Conservation (phyloP, 306 rosid species). For the Quercus aquifolioides region DNA sequence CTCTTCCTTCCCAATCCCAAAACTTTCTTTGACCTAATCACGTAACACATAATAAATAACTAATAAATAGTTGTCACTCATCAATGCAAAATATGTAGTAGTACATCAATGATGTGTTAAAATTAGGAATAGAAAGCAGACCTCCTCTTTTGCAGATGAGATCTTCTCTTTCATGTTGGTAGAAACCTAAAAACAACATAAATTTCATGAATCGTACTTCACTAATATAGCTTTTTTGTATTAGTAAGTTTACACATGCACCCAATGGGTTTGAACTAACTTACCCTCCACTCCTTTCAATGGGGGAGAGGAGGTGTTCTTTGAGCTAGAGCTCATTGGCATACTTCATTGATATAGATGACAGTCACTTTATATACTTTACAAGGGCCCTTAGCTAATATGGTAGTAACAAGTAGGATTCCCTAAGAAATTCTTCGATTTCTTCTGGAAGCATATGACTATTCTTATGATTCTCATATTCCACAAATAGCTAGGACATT, state of each 20-base stretch:
- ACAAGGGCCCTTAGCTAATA: neutral
- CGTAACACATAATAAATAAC: conserved; percentile 15
- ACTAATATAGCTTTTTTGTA: neutral
- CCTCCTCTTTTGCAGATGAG: conserved; percentile 87
- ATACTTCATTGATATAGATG: neutral
- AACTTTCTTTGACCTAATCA: conserved; percentile 72
- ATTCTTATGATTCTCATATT: no score
- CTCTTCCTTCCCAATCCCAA: conserved; percentile 65
- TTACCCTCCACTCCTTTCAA: no score
- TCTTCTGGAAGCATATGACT: no score
- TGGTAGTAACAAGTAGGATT: neutral
- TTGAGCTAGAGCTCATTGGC: no score
- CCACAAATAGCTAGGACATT: no score
- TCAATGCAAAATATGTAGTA: neutral
- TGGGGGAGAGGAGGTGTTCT: no score
- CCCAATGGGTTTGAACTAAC: no score
- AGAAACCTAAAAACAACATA: conserved; percentile 58
- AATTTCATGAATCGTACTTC: neutral
- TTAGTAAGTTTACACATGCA: no score
- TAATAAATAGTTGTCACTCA: conserved; percentile 1
- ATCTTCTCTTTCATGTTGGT: conserved; percentile 77
- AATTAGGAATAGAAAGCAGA: conserved; percentile 26
- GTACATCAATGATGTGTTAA: conserved; percentile 2
- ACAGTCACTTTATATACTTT: neutral
- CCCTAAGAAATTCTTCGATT: no score